Evolutionary conservation across 2,329 filamentous ascomycete species (phyloP), one percentile per base, ranked within the genome.

Genomic region (Beauveria rudraprayagi): DNA sequence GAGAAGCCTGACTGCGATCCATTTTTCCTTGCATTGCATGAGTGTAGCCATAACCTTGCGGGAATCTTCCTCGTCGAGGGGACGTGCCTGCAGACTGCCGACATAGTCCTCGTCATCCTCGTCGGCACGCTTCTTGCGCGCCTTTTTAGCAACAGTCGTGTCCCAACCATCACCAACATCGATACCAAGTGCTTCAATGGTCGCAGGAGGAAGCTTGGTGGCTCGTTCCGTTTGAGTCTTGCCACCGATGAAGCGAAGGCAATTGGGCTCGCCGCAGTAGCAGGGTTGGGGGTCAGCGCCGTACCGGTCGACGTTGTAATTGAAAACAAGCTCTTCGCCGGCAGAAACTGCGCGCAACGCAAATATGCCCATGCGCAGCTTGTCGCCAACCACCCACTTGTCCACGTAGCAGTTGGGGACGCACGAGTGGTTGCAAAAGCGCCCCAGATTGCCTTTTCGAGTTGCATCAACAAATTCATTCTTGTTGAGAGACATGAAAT

Each of bases 361-460:
- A 78, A 99, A 99, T 67, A 99, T 97, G 69, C 94, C 94, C 94
- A 99, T 99, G 69, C 94, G 92, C 71, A 97, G 80, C 78, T 97
- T 97, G 69, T 95, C 91, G 19, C 92, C 92, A 40, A 99, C 92
- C 62, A 97, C 92, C 94, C 94, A 99, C 78, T 99, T 99, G 81
- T 99, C 94, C 65, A 99, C 93, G 75, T 96, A 97, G 76, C 92
- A 97, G 72, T 99, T 99, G 19, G 94, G 94, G 73, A 94, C 96
- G 82, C 94, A 99, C 9, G 94, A 97, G 74, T 99, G 94, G 70
- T 99, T 99, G 83, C 94, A 99, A 71, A 99, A 99, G 34, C 94
- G 88, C 56, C 92, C 94, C 6, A 99, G 83, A 67, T 97, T 97
- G 56, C 94, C 94, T 73, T 91, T 96, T 72, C 94, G 96, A 10